These are phyloP conservation scores for Phytophthora cajani DNA, from an alignment of 352 stramenopile species.

Conservation along the genomic window DNA sequence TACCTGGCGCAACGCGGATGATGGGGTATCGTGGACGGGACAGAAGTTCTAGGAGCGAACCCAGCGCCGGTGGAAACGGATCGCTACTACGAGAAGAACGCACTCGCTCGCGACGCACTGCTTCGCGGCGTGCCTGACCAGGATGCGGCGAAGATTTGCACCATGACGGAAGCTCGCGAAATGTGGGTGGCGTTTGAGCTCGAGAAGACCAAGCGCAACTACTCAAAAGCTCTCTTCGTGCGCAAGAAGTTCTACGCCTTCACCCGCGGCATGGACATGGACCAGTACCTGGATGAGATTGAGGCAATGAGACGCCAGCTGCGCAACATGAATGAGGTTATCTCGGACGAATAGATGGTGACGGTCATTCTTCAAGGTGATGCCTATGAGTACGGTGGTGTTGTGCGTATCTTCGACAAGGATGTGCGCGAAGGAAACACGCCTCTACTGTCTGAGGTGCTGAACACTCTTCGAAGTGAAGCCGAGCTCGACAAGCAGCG, in stretches of 20 bases:
- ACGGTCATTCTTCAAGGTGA: background rate
- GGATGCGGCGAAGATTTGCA: background rate
- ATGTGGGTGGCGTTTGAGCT: background rate
- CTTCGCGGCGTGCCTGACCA: background rate
- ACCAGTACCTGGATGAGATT: background rate
- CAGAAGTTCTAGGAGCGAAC: background rate
- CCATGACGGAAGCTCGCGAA: background rate
- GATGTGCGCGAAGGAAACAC: background rate
- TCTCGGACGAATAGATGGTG: background rate
- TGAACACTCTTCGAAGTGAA: background rate
- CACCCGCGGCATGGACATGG: background rate
- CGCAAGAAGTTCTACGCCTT: background rate
- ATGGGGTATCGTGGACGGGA: background rate
- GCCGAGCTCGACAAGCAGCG: background rate
- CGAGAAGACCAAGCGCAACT: background rate
- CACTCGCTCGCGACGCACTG: background rate
- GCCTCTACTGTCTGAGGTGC: background rate
- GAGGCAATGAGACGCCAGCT: background rate
- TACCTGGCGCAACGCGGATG: background rate
- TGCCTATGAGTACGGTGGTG: background rate
- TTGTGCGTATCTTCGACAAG: background rate
- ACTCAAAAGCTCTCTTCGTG: background rate
- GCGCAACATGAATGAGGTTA: background rate
- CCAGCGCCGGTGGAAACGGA: background rate
- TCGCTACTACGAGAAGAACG: background rate